Percentiles rank a stretch among this genome's conserved stretches.
These are phyloP conservation scores for Aspergillus quadricinctus DNA, from an alignment of 2,329 filamentous ascomycete genomes.

Conservation along the genomic window DNA sequence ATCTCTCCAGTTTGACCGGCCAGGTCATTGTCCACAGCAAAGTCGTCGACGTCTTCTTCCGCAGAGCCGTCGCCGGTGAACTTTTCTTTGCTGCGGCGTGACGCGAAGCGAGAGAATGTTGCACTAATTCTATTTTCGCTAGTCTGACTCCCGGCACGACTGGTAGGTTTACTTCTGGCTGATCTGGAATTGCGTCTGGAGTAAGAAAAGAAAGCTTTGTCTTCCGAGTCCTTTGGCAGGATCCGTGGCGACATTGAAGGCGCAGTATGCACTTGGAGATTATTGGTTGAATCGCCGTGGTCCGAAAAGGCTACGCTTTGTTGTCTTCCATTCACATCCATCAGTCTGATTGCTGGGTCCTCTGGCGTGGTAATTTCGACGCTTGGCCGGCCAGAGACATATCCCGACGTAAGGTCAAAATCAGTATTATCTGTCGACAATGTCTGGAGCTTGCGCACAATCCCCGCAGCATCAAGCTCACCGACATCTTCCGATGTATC, in stretches of 20 bases:
- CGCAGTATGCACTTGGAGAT: constrained; percentile 17
- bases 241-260: constrained; percentile 24
- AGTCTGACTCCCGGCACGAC: constrained; percentile 32
- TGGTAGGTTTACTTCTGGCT: constrained; percentile 30
- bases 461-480: constrained; percentile 17
- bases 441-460: constrained; percentile 15
- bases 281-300: constrained; percentile 7
- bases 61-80: constrained; percentile 22
- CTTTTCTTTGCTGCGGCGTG: constrained; percentile 28
- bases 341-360: constrained; percentile 14
- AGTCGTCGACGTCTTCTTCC: constrained; percentile 25
- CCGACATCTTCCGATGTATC: constrained; percentile 22
- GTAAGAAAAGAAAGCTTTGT: constrained; percentile 19
- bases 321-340: constrained; percentile 17
- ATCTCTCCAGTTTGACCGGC: constrained; percentile 11
- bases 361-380: constrained; percentile 34
- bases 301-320: constrained; percentile 28
- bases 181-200: constrained; percentile 27
- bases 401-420: constrained; percentile 18
- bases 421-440: constrained; percentile 14
- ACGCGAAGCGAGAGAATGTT: constrained; percentile 34
- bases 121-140: constrained; percentile 34
- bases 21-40: constrained; percentile 18
- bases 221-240: constrained; percentile 21
- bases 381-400: constrained; percentile 31